A percentile compares a stretch with the other conserved stretches of the same genome.
Conservation (phyloP, 2,329 filamentous ascomycete genomes). For the Thelonectria blattea region DNA sequence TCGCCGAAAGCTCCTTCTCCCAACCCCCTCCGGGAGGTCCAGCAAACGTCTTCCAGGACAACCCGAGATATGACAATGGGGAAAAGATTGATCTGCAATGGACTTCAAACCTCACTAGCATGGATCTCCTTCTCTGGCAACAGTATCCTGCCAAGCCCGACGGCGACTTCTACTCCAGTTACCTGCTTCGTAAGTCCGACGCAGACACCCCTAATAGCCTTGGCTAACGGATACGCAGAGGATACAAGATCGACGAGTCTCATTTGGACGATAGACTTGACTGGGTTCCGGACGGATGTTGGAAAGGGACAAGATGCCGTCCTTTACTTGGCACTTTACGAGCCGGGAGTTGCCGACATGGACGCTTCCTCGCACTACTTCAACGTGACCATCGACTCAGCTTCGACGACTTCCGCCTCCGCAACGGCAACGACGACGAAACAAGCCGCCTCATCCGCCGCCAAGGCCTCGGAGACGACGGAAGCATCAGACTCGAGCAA, state of each 20-base stretch:
- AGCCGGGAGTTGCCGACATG: constrained; percentile 19
- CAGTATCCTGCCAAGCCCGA: constrained; percentile 28
- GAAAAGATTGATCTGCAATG: constrained; percentile 36
- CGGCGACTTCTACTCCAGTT: neutral
- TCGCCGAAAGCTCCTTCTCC: constrained; percentile 4
- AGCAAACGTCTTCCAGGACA: constrained; percentile 29
- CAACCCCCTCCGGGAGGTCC: constrained; percentile 1
- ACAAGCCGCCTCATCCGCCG: constrained; percentile 1
- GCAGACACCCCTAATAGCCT: accelerated
- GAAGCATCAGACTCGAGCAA: neutral
- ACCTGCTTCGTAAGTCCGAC: neutral
- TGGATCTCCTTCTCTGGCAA: constrained; percentile 33
- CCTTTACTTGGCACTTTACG: constrained; percentile 28
- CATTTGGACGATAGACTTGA: constrained; percentile 31
- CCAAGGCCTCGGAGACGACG: neutral
- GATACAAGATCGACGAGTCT: constrained; percentile 29
- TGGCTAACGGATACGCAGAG: constrained; percentile 21
- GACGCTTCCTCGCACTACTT: constrained; percentile 27
- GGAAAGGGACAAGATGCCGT: constrained; percentile 23
- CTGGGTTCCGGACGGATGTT: constrained; percentile 18
- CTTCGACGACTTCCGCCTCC: constrained; percentile 1
- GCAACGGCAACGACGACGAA: constrained; percentile 4
- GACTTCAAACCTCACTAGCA: constrained; percentile 26
- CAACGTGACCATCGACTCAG: constrained; percentile 27
- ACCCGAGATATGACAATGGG: constrained; percentile 30